phyloP scores from a whole-genome alignment of 306 rosid genomes.

The Alnus rubra region DNA sequence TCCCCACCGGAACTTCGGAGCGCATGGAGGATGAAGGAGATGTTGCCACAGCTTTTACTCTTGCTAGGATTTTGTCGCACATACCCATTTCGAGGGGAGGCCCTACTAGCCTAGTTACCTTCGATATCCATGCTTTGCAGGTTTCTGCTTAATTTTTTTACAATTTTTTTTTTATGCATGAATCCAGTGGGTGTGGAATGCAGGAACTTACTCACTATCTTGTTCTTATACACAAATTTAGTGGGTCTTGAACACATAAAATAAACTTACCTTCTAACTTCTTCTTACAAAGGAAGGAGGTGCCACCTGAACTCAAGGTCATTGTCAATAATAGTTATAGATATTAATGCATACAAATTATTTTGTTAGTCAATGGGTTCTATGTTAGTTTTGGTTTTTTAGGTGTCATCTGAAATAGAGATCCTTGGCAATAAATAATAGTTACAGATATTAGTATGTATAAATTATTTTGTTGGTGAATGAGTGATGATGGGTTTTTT shows the following conservation, averaged over 20 bases:
- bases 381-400: too few relatives aligned
- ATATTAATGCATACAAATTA: neutral
- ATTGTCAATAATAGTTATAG: neutral
- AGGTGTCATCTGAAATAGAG: neutral
- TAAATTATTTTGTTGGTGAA: neutral
- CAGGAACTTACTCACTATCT: neutral
- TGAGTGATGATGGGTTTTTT: slow-evolving; percentile 7
- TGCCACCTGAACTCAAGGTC: neutral
- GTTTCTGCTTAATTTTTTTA: slow-evolving; percentile 37
- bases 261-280: neutral
- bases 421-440: neutral
- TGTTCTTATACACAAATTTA: neutral
- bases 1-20: slow-evolving; percentile 93
- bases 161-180: slow-evolving; percentile 20
- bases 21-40: slow-evolving; percentile 99
- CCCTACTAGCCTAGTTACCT: slow-evolving; percentile 90
- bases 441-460: neutral
- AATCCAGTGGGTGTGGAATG: neutral
- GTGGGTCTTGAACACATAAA: neutral
- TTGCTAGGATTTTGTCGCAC: slow-evolving; percentile 88
- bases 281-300: neutral
- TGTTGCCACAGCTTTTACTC: slow-evolving; percentile 93
- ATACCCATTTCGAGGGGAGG: slow-evolving; percentile 98
- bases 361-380: neutral
- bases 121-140: slow-evolving; percentile 98